These are phyloP conservation scores for Wallacemonas sp. DNA, from an alignment of 208 protist genomes.

Conservation along the genomic window DNA sequence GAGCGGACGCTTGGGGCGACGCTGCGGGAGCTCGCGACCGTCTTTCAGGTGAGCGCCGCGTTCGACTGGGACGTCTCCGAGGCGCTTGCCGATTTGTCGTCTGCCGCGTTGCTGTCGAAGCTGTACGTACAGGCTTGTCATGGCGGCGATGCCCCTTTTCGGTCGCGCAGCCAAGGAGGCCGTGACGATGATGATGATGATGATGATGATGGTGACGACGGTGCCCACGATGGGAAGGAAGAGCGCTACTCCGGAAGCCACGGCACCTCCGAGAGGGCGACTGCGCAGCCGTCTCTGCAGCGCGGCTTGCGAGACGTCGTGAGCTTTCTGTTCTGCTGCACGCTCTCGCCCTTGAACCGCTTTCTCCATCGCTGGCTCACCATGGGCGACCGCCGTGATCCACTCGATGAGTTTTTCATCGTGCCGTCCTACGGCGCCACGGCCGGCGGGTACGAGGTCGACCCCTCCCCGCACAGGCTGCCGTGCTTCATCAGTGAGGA, in stretches of 20 bases:
- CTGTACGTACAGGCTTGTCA: constrained; percentile 41
- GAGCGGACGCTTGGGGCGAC: constrained; percentile 28
- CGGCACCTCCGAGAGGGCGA: background rate
- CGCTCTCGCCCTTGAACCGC: constrained; percentile 53
- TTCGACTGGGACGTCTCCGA: constrained; percentile 24
- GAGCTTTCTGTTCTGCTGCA: constrained; percentile 46
- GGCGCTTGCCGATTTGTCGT: constrained; percentile 40
- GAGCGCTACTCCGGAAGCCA: background rate
- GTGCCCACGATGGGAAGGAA: background rate
- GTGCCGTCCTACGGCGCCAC: constrained; percentile 65
- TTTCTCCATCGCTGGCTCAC: constrained; percentile 73
- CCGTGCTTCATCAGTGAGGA: constrained; percentile 64
- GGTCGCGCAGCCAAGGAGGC: constrained; percentile 15
- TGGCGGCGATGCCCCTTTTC: background rate
- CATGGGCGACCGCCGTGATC: constrained; percentile 53
- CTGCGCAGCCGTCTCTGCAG: background rate
- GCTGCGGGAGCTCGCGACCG: constrained; percentile 49
- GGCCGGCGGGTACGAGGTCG: constrained; percentile 60
- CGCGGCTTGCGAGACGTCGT: constrained; percentile 49
- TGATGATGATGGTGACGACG: background rate
- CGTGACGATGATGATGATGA: constrained; percentile 6
- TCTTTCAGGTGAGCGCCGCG: constrained; percentile 43
- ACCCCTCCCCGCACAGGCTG: constrained; percentile 60
- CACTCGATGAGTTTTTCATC: constrained; percentile 88
- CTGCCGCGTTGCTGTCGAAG: constrained; percentile 59